These are phyloP conservation scores for Quercus suber DNA, from an alignment of 306 rosid genomes.

Conservation along the genomic window DNA sequence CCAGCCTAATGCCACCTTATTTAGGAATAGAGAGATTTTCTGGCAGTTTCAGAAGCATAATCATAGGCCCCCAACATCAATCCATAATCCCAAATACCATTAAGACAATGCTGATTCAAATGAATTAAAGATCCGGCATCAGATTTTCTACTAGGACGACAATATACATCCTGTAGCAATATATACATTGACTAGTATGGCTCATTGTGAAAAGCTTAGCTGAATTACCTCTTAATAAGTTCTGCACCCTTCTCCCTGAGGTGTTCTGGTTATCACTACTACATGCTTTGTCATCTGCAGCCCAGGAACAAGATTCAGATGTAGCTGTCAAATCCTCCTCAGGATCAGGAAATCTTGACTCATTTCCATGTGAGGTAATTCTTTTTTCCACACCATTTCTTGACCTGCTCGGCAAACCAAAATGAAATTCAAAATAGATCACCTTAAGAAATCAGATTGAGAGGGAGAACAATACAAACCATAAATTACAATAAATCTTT, in stretches of 20 bases:
- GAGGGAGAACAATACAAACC: background rate
- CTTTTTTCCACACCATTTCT: slow-evolving; percentile 44
- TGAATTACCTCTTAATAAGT: slow-evolving; percentile 49
- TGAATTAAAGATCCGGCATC: background rate
- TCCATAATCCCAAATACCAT: background rate
- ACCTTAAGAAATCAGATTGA: background rate
- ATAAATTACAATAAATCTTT: background rate
- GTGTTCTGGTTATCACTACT: slow-evolving; percentile 77
- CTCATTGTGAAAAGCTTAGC: background rate
- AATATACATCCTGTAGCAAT: background rate
- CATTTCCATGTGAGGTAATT: slow-evolving; percentile 37
- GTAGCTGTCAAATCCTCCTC: slow-evolving; percentile 54
- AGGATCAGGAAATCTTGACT: slow-evolving; percentile 40
- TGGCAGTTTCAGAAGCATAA: background rate
- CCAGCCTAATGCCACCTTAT: background rate
- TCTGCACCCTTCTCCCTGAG: slow-evolving; percentile 43
- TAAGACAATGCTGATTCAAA: background rate
- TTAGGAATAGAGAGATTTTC: background rate
- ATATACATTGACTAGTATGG: background rate
- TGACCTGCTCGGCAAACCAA: slow-evolving; percentile 40
- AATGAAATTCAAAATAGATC: slow-evolving; percentile 1
- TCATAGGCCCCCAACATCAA: background rate
- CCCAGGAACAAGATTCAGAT: slow-evolving; percentile 78
- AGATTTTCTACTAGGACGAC: background rate
- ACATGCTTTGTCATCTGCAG: slow-evolving; percentile 68